These are phyloP conservation scores for Pleurotus pulmonarius DNA, from an alignment of 768 basidiomycete species.

Conservation along the genomic window DNA sequence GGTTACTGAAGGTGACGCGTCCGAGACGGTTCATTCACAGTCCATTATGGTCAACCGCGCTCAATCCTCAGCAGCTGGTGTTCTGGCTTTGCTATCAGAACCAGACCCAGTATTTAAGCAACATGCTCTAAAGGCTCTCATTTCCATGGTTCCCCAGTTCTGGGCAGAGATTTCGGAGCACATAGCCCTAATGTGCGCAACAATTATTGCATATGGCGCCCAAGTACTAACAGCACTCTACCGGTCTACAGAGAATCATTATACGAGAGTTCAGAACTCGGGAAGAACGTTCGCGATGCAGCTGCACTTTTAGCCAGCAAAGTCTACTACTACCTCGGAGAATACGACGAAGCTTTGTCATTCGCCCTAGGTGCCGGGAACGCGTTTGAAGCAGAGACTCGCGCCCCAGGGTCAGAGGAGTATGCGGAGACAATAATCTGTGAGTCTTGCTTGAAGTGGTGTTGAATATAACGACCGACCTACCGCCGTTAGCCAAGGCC, in stretches of 20 bases:
- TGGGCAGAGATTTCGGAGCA: conserved; percentile 99
- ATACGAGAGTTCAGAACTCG: conserved; percentile 79
- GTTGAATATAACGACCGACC: conserved; percentile 1
- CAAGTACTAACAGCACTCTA: background rate
- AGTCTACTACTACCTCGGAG: conserved; percentile 95
- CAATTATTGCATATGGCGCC: background rate
- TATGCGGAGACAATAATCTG: conserved; percentile 94
- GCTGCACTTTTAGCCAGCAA: conserved; percentile 96
- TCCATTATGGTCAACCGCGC: conserved; percentile 60
- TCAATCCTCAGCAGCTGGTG: conserved; percentile 84
- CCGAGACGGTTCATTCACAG: conserved; percentile 16
- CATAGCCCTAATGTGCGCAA: conserved; percentile 78
- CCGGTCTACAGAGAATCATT: conserved; percentile 70
- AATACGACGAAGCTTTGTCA: conserved; percentile 92
- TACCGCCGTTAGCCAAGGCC: conserved; percentile 68
- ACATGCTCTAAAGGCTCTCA: conserved; percentile 84
- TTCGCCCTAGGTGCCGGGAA: conserved; percentile 90
- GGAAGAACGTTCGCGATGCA: conserved; percentile 68
- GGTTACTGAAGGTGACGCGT: conserved; percentile 16
- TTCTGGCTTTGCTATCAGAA: conserved; percentile 88
- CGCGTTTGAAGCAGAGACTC: conserved; percentile 77
- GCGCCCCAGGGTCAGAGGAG: conserved; percentile 65
- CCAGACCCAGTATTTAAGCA: conserved; percentile 84
- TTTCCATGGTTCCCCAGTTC: conserved; percentile 84
- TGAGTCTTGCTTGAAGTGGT: conserved; percentile 34